Conservation (phyloP, 176 grass and related monocot genomes). For the Musa troglodytarum region DNA sequence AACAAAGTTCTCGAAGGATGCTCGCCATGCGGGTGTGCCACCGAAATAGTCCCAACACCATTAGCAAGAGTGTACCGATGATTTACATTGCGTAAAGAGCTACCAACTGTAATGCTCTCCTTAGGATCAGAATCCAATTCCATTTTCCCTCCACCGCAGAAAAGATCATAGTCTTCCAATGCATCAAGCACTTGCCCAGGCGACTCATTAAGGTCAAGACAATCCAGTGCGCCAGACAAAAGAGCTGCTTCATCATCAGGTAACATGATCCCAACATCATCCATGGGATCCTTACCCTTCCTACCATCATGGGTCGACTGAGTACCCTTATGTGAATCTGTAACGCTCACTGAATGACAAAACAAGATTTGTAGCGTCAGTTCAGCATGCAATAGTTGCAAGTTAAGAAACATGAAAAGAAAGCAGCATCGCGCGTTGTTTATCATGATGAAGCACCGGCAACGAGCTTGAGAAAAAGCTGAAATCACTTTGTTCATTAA, state of each 20-base stretch:
- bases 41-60: constrained; percentile 33
- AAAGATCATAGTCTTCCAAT: constrained; percentile 42
- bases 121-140: constrained; percentile 40
- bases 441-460: constrained; percentile 19
- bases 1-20: constrained; percentile 55
- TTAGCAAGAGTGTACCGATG: constrained; percentile 24
- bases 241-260: constrained; percentile 43
- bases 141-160: constrained; percentile 34
- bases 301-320: not conserved
- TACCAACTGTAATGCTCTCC: constrained; percentile 28
- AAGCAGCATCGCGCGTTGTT: not conserved
- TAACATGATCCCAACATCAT: constrained; percentile 39
- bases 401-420: not conserved
- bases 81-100: constrained; percentile 12
- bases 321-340: constrained; percentile 5
- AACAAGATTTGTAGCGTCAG: not conserved
- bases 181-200: constrained; percentile 24
- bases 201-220: constrained; percentile 33
- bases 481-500: constrained; percentile 23
- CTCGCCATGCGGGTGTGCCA: constrained; percentile 47
- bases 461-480: constrained; percentile 35
- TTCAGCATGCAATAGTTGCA: not conserved
- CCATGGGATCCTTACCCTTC: constrained; percentile 6
- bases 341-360: constrained; percentile 8
- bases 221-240: constrained; percentile 36